Evolutionary conservation across 768 basidiomycete genomes (phyloP).

Genomic region (Daedalea quercina): DNA sequence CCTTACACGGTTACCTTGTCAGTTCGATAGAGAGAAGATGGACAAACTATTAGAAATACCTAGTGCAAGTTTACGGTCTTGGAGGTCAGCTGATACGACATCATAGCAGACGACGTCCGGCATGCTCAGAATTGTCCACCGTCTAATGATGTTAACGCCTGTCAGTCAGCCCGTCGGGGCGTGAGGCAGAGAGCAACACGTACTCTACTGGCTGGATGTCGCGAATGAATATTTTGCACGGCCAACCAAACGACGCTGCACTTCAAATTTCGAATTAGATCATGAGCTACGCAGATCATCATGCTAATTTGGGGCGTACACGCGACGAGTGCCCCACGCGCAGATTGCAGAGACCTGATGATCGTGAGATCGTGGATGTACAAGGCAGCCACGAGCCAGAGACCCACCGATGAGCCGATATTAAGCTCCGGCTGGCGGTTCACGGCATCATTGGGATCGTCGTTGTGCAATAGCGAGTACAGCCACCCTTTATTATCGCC

Average conservation of each 20-base stretch:
- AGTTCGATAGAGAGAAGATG: not conserved
- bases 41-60: not conserved
- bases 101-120: constrained; percentile 3
- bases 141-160: not conserved
- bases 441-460: not conserved
- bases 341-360: constrained; percentile 3
- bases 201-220: not conserved
- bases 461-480: not conserved
- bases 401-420: constrained; percentile 5
- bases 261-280: not conserved
- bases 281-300: not conserved
- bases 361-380: not conserved
- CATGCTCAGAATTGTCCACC: constrained; percentile 1
- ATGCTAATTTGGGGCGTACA: not conserved
- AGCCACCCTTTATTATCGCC: constrained; percentile 9
- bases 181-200: not conserved
- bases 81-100: constrained; percentile 1
- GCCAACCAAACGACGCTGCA: constrained; percentile 2
- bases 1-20: not conserved
- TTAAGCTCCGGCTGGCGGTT: constrained; percentile 1
- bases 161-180: not conserved
- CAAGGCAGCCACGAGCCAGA: not conserved
- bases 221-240: constrained; percentile 4
- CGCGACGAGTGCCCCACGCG: not conserved
- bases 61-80: not conserved